Percentiles rank a stretch among this genome's conserved stretches.
phyloP scores from a whole-genome alignment of 2,329 filamentous ascomycete species.

The Nothophaeocryptopus gaeumannii region DNA sequence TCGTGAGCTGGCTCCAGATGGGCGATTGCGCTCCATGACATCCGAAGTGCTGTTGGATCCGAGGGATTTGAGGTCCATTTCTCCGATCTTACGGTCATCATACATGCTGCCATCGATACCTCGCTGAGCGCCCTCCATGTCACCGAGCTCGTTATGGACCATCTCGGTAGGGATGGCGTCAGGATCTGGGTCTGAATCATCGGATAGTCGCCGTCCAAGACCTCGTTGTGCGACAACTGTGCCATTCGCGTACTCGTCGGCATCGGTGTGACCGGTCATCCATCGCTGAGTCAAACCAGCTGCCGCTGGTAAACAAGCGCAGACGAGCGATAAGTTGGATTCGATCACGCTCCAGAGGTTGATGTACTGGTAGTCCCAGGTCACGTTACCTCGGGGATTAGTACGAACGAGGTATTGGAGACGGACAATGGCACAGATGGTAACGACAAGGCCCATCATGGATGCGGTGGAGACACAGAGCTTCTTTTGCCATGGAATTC shows the following conservation, averaged over 20 bases:
- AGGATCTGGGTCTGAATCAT: slow-evolving; percentile 10
- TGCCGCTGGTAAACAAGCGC: slow-evolving; percentile 23
- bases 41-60: slow-evolving; percentile 11
- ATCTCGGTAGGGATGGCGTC: slow-evolving; percentile 13
- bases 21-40: slow-evolving; percentile 8
- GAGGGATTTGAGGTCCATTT: slow-evolving; percentile 10
- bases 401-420: slow-evolving; percentile 16
- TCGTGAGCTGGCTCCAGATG: not conserved
- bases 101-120: slow-evolving; percentile 7
- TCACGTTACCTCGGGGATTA: slow-evolving; percentile 14
- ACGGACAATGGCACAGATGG: slow-evolving; percentile 16
- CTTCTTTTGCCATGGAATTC: slow-evolving; percentile 21
- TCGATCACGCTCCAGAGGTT: slow-evolving; percentile 24
- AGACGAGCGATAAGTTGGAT: slow-evolving; percentile 21
- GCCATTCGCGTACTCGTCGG: slow-evolving; percentile 9
- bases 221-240: slow-evolving; percentile 10
- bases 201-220: slow-evolving; percentile 2
- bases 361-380: slow-evolving; percentile 22
- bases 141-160: slow-evolving; percentile 7
- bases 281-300: slow-evolving; percentile 16
- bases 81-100: slow-evolving; percentile 2
- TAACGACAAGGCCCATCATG: slow-evolving; percentile 19
- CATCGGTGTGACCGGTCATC: slow-evolving; percentile 7
- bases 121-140: slow-evolving; percentile 9
- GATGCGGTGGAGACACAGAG: slow-evolving; percentile 18